Evolutionary conservation across 768 basidiomycete species (phyloP).

Genomic region (Rhizopogon rudus): DNA sequence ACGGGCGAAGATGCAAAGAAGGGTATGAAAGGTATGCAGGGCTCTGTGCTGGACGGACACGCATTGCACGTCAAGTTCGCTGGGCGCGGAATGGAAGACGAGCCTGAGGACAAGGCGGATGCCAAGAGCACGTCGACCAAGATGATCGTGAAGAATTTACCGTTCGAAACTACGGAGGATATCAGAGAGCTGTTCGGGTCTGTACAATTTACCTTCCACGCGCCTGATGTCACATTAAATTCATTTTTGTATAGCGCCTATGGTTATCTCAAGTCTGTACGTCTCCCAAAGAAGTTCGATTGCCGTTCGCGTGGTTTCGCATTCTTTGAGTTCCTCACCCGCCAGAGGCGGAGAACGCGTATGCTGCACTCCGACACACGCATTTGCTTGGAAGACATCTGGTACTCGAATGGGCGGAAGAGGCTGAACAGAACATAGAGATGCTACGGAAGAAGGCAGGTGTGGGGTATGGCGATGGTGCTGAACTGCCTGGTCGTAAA

Average conservation of each 20-base stretch:
- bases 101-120: slow-evolving; percentile 28
- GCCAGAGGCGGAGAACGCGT: slow-evolving; percentile 86
- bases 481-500: slow-evolving; percentile 30
- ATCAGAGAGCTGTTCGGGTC: slow-evolving; percentile 86
- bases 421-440: slow-evolving; percentile 75
- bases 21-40: slow-evolving; percentile 74
- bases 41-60: slow-evolving; percentile 84
- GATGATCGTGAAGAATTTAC: slow-evolving; percentile 96
- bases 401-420: slow-evolving; percentile 91
- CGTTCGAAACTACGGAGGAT: slow-evolving; percentile 83
- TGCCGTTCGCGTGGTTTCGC: slow-evolving; percentile 93
- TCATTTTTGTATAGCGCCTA: slow-evolving; percentile 52
- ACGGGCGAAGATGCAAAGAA: slow-evolving; percentile 65
- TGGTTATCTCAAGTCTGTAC: slow-evolving; percentile 90
- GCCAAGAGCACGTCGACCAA: slow-evolving; percentile 53
- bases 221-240: slow-evolving; percentile 3
- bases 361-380: slow-evolving; percentile 82
- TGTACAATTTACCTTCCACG: slow-evolving; percentile 23
- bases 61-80: slow-evolving; percentile 81
- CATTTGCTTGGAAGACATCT: slow-evolving; percentile 95
- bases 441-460: slow-evolving; percentile 74
- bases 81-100: slow-evolving; percentile 65
- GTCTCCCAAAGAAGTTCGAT: slow-evolving; percentile 90
- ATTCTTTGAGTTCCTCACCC: slow-evolving; percentile 90
- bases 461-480: slow-evolving; percentile 67